phyloP scores from a whole-genome alignment of 2,329 filamentous ascomycete genomes.

The Cytospora piceicola region DNA sequence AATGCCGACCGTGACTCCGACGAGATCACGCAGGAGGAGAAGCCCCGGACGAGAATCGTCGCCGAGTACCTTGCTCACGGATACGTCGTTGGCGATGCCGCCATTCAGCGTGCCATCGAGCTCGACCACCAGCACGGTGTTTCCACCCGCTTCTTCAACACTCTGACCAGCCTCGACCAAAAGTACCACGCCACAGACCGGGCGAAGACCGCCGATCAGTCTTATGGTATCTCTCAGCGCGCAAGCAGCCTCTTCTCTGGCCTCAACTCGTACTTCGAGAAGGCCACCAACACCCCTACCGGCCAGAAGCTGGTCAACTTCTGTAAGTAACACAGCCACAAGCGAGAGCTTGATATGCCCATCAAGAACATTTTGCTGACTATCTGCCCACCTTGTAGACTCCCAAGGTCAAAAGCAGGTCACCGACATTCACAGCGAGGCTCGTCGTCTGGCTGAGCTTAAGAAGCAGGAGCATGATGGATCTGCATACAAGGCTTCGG shows the following conservation, averaged over 20 bases:
- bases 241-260: slow-evolving; percentile 68
- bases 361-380: slow-evolving; percentile 12
- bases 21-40: slow-evolving; percentile 91
- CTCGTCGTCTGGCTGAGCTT: slow-evolving; percentile 81
- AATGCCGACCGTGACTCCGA: slow-evolving; percentile 63
- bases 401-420: slow-evolving; percentile 84
- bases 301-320: slow-evolving; percentile 87
- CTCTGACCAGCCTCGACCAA: slow-evolving; percentile 75
- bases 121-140: slow-evolving; percentile 91
- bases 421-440: slow-evolving; percentile 90
- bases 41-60: slow-evolving; percentile 89
- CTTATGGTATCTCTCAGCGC: slow-evolving; percentile 78
- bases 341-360: not conserved
- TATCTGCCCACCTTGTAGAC: slow-evolving; percentile 47
- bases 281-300: slow-evolving; percentile 83
- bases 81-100: slow-evolving; percentile 76
- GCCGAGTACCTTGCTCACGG: slow-evolving; percentile 97
- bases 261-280: slow-evolving; percentile 89
- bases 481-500: slow-evolving; percentile 62
- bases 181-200: slow-evolving; percentile 89
- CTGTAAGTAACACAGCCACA: slow-evolving; percentile 45
- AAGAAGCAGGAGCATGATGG: slow-evolving; percentile 71
- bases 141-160: slow-evolving; percentile 75
- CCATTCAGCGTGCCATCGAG: slow-evolving; percentile 81
- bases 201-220: slow-evolving; percentile 80